Evolutionary conservation across 2,329 filamentous ascomycete species (phyloP).

Genomic region (Fusarium austroafricanum): DNA sequence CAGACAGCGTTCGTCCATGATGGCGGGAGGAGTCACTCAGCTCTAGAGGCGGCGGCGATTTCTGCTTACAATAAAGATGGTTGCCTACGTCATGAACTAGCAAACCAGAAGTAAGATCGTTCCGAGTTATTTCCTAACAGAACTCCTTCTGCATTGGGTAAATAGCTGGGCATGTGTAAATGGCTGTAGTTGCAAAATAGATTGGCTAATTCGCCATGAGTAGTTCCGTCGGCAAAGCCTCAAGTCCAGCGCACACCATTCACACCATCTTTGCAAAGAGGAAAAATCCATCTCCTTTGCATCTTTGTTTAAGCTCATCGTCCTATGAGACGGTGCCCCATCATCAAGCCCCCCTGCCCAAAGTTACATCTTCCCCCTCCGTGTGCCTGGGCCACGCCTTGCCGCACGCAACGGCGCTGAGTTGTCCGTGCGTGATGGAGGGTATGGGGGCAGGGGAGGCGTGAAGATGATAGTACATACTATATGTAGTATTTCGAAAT

Average conservation of each 20-base stretch:
- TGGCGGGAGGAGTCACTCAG: constrained; percentile 7
- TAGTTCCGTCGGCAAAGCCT: constrained; percentile 11
- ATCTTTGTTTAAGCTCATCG: constrained; percentile 29
- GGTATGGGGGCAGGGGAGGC: constrained; percentile 38
- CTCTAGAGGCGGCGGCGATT: neutral
- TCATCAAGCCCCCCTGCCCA: constrained; percentile 51
- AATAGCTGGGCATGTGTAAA: constrained; percentile 21
- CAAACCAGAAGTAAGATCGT: constrained; percentile 13
- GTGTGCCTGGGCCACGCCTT: constrained; percentile 43
- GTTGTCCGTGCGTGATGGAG: constrained; percentile 51
- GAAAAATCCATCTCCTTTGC: constrained; percentile 31
- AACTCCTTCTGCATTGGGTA: constrained; percentile 30
- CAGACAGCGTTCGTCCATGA: constrained; percentile 22
- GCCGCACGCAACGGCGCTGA: constrained; percentile 43
- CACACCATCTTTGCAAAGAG: constrained; percentile 32
- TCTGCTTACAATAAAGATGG: constrained; percentile 19
- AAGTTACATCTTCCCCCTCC: constrained; percentile 34
- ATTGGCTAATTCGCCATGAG: constrained; percentile 32
- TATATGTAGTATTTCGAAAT: constrained; percentile 8
- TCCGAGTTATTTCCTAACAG: constrained; percentile 5
- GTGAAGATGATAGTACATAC: constrained; percentile 24
- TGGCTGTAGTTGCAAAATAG: constrained; percentile 6
- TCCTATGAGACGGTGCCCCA: constrained; percentile 58
- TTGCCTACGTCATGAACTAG: constrained; percentile 30
- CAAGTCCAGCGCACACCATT: constrained; percentile 23